Base-by-base conservation (phyloP, 148 eudicot species). In the Camellia japonica region DNA sequence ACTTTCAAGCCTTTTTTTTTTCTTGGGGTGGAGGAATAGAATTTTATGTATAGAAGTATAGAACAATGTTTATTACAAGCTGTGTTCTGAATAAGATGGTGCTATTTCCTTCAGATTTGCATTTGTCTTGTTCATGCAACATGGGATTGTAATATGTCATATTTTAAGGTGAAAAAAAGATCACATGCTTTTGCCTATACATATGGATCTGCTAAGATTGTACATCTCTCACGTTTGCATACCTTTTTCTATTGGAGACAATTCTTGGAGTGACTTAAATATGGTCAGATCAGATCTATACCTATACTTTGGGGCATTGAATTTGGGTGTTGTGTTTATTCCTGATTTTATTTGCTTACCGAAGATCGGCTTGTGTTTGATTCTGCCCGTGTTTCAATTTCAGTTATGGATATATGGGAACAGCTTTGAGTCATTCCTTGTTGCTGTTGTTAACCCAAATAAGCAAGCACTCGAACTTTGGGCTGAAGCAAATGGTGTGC, bases 331-430 rank as follows among this genome's bases (percentile, higher is more conserved):
- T 69, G 15, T 69, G 18, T 41, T 69, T 8, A 18, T 9, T 3
- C 52, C 16, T 16, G 52, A 16, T 73, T 54, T 12, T 52, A 61
- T 23, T 38, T 73, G 76, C 44, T 61, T 30, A 6, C 76, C 54
- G 60, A 77, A 15, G 52, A 66, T 51, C 18, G 3, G 66, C 43
- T 54, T 59, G 13, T 76, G 15, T 44, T 63, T 71, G 52, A 64
- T 64, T 61, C 49, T 20, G 7, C 5, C 10, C 44, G 19, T 43
- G 30, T 18, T 75, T 71, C 55, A 38, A 75, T 80, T 75, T 63
- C 85, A 91, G 95, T 81, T 93, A 85, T 93, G 97, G 97, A 85
- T 91, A 10, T 93, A 91, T 23, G 97, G 97, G 75, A 91, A 84
- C 82, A 93, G 95, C 84, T 92, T 93, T 75, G 93, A 92, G 79